Conservation (phyloP, 2,329 filamentous ascomycete genomes). For the Tolypocladium guangdongense region DNA sequence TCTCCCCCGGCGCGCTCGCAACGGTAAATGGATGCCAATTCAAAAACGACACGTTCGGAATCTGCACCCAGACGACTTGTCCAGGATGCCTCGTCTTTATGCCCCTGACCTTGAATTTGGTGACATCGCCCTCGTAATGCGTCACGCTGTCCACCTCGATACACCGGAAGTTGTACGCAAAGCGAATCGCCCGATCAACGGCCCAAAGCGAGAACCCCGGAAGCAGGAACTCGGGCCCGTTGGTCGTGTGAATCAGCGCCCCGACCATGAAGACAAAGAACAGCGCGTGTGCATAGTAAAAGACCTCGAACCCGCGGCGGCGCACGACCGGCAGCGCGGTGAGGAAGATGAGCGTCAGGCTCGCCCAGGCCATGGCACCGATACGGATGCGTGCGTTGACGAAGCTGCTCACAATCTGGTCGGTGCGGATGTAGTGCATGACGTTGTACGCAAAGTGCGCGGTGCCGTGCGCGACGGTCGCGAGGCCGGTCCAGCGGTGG, state of each 20-base stretch:
- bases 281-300: conserved; percentile 13
- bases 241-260: conserved; percentile 11
- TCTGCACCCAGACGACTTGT: conserved; percentile 13
- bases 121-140: conserved; percentile 9
- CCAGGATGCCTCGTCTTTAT: conserved; percentile 6
- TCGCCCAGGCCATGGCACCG: conserved; percentile 11
- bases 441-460: conserved; percentile 10
- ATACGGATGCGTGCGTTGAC: conserved; percentile 7
- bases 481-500: conserved; percentile 12
- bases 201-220: conserved; percentile 11
- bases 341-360: conserved; percentile 8
- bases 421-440: conserved; percentile 9
- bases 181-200: conserved; percentile 10
- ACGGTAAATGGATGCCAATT: conserved; percentile 17
- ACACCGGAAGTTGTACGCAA: conserved; percentile 8
- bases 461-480: conserved; percentile 11
- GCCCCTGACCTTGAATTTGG: conserved; percentile 11
- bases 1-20: conserved; percentile 6
- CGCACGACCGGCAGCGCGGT: conserved; percentile 10
- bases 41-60: conserved; percentile 9
- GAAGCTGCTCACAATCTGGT: conserved; percentile 8
- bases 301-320: conserved; percentile 10
- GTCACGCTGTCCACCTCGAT: conserved; percentile 4
- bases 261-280: conserved; percentile 13
- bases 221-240: conserved; percentile 12